Evolutionary conservation across 768 basidiomycete genomes (phyloP).

Genomic region (Psilocybe subaeruginosa): DNA sequence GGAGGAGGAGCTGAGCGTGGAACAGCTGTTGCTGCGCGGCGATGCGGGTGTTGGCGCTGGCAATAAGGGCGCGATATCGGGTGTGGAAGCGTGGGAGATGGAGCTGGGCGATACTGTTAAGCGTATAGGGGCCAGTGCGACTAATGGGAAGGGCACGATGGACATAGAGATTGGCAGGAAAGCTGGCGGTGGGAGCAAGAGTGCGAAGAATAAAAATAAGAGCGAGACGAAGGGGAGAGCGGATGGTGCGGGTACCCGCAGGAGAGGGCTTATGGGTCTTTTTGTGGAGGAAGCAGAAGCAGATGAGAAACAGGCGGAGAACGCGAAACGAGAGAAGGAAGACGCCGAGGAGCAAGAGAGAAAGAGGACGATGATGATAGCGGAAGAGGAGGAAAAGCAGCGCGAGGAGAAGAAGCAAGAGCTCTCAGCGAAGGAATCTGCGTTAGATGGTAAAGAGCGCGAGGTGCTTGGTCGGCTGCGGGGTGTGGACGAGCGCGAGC

Average conservation of each 20-base stretch:
- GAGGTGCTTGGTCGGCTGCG: background rate
- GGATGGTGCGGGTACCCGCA: background rate
- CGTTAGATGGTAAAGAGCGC: background rate
- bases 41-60: background rate
- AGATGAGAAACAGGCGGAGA: background rate
- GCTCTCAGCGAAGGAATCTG: background rate
- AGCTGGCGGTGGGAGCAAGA: background rate
- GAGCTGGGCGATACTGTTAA: conserved; percentile 33
- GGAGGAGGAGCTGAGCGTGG: conserved; percentile 22
- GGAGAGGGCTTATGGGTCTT: background rate
- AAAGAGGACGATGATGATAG: background rate
- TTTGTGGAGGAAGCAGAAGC: background rate
- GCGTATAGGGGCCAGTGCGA: conserved; percentile 11
- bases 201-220: background rate
- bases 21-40: conserved; percentile 20
- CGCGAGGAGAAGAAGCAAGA: background rate
- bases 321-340: background rate
- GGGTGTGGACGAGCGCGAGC: background rate
- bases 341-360: background rate
- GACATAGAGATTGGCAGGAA: background rate
- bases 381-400: background rate
- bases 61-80: conserved; percentile 14
- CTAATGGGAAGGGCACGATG: too few species aligned
- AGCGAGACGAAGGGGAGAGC: conserved; percentile 1
- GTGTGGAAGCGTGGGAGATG: conserved; percentile 31